phyloP scores from a whole-genome alignment of 2,329 filamentous ascomycete genomes.

The Aspergillus ibericus region DNA sequence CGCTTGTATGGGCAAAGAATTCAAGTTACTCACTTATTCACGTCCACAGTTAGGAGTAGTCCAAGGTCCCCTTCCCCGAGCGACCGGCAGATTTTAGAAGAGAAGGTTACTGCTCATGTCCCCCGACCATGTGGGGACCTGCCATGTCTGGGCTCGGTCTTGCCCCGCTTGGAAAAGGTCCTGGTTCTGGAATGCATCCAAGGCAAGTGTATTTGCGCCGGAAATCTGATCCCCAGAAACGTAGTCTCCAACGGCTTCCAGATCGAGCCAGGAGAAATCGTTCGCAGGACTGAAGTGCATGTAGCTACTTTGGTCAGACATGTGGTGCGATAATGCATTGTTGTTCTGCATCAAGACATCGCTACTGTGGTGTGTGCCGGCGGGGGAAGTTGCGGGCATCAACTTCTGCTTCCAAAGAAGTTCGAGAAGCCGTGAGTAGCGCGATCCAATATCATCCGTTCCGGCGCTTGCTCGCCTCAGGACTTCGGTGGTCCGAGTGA shows the following conservation, averaged over 20 bases:
- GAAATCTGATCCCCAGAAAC: slow-evolving; percentile 48
- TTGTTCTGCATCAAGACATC: slow-evolving; percentile 33
- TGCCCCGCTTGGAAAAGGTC: slow-evolving; percentile 32
- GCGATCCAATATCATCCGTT: slow-evolving; percentile 59
- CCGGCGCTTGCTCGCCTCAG: slow-evolving; percentile 60
- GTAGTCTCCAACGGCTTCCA: slow-evolving; percentile 61
- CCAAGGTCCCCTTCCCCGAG: background rate
- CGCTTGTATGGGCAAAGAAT: background rate
- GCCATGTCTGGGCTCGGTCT: slow-evolving; percentile 38
- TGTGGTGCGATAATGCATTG: slow-evolving; percentile 28
- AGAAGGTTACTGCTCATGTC: slow-evolving; percentile 41
- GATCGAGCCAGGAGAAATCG: slow-evolving; percentile 63
- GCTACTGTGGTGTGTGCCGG: slow-evolving; percentile 31
- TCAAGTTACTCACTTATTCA: background rate
- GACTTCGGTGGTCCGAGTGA: slow-evolving; percentile 60
- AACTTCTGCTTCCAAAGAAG: slow-evolving; percentile 57
- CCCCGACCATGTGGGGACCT: slow-evolving; percentile 41
- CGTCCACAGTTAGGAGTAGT: background rate
- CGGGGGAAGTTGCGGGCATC: slow-evolving; percentile 26
- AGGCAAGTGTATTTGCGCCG: slow-evolving; percentile 34
- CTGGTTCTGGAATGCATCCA: slow-evolving; percentile 37
- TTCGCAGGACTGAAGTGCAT: slow-evolving; percentile 50
- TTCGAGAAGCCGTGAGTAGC: slow-evolving; percentile 62
- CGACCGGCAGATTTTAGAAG: slow-evolving; percentile 24
- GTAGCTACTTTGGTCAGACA: slow-evolving; percentile 38